Percentiles rank a stretch among this genome's conserved stretches.
Conservation (phyloP, 345 rosid species). For the Populus alba region DNA sequence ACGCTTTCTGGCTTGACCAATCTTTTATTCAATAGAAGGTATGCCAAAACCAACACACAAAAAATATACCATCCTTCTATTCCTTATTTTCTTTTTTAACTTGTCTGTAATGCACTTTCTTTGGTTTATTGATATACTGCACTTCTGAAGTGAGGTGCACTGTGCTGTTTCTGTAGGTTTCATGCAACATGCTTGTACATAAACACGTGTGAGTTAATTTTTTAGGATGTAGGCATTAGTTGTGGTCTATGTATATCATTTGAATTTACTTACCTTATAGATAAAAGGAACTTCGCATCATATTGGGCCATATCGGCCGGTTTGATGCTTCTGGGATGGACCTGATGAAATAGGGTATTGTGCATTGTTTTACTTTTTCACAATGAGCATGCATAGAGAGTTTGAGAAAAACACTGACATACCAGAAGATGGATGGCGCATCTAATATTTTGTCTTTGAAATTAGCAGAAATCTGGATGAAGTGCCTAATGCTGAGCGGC, state of each 20-base stretch:
- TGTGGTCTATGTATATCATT: background rate
- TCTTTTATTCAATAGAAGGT: slow-evolving; percentile 77
- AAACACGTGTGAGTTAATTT: no score
- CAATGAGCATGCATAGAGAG: background rate
- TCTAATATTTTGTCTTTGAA: slow-evolving; percentile 23
- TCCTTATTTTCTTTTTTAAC: background rate
- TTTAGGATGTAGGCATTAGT: no score
- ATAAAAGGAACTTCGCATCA: background rate
- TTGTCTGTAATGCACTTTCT: background rate
- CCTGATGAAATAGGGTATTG: background rate
- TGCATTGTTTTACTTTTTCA: background rate
- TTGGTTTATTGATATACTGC: background rate
- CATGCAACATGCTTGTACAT: background rate
- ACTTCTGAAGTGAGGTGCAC: background rate
- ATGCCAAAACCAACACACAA: background rate
- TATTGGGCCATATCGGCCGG: background rate
- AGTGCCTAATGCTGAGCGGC: slow-evolving; percentile 42
- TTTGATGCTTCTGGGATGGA: background rate
- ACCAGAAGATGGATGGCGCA: no score
- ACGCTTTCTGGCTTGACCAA: slow-evolving; percentile 59
- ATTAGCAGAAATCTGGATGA: slow-evolving; percentile 49
- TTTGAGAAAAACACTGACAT: no score
- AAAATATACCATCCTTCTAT: background rate
- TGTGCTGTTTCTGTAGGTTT: background rate
- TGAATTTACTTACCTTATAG: background rate